These are phyloP conservation scores for Cyclotella sp. DNA, from an alignment of 108 stramenopile genomes.

Conservation along the genomic window DNA sequence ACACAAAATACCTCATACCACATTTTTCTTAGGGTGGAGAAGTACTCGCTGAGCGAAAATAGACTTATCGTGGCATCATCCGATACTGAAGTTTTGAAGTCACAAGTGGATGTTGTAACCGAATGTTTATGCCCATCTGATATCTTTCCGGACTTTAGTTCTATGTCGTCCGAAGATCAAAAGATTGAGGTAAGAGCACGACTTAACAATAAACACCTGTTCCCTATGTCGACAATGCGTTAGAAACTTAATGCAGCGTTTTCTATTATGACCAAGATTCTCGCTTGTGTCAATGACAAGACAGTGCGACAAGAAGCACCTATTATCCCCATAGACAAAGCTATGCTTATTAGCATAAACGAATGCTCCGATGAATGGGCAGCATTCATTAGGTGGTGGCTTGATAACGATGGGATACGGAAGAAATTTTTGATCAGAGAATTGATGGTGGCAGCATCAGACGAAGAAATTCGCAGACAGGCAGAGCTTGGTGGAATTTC, in stretches of 20 bases:
- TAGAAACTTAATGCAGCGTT: not conserved
- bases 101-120: conserved; percentile 7
- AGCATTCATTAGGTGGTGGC: conserved; percentile 20
- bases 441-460: conserved; percentile 3
- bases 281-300: conserved; percentile 22
- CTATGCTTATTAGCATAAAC: not conserved
- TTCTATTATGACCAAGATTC: not conserved
- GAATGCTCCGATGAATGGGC: conserved; percentile 13
- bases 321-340: not conserved
- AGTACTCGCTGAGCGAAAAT: not conserved
- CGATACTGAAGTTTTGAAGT: conserved; percentile 10
- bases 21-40: conserved; percentile 15
- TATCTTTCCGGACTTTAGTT: conserved; percentile 3
- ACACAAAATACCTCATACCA: conserved; percentile 3
- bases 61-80: not conserved
- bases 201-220: not conserved
- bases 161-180: conserved; percentile 3
- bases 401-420: not conserved
- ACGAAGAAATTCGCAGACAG: not conserved
- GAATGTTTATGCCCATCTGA: not conserved
- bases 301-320: not conserved
- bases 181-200: conserved; percentile 1
- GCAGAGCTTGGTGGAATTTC: conserved; percentile 2
- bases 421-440: conserved; percentile 5
- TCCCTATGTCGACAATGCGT: not conserved